Base-by-base conservation (phyloP, 148 eudicot genomes). In the Camellia granthamiana region DNA sequence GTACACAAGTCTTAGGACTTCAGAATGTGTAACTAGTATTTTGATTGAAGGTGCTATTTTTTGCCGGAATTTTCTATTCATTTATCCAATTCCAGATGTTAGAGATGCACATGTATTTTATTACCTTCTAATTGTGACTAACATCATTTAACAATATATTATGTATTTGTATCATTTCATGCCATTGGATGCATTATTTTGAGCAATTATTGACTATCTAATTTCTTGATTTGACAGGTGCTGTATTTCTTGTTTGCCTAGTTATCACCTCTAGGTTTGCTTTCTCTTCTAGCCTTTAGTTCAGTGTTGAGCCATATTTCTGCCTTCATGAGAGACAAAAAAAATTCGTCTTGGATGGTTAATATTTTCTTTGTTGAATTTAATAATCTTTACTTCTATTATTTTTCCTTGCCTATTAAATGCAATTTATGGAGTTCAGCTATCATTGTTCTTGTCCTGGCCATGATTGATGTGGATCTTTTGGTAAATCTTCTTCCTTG, bases 371-470 rank as follows among this genome's bases (percentile, higher is more conserved):
- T 23, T 23, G 30, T 23, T 23, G 30, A 23, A 23, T 23, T 23
- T 23, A 23, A 23, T 23, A 23, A 23, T 23, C 30, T 23, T 23
- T 23, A 23, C 30, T 23, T 0, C 30, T 23, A 23, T 23, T 23
- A 23, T 56, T 42, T 49, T 61, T 41, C 62, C 59, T 69, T 42
- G 74, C 58, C 55, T 84, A 23, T 23, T 23, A 69, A 75, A 8
- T 88, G 88, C 92, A 91, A 92, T 86, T 81, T 91, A 55, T 89
- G 94, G 92, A 84, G 84, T 67, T 89, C 94, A 67, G 90, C 90
- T 47, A 89, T 91, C 73, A 89, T 88, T 79, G 71, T 91, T 67
- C 91, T 91, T 72, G 91, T 91, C 41, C 80, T 91, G 67, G 87
- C 91, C 58, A 91, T 91, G 94, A 88, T 91, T 83, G 88, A 88